Base-by-base conservation (phyloP, 805 yeast species). In the Kodamaea kakaduensis region DNA sequence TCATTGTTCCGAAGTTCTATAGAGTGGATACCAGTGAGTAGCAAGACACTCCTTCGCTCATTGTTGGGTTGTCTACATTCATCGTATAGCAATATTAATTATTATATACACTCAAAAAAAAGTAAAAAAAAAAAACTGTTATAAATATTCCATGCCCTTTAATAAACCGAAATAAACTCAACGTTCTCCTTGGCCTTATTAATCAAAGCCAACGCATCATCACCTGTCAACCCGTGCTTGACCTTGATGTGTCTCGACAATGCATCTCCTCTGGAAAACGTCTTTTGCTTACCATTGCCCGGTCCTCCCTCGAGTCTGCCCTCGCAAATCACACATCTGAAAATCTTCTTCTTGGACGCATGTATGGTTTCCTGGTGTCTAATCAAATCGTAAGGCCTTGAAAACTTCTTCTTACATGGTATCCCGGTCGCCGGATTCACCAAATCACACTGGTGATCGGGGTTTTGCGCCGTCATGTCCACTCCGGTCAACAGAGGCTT, bases 141-240 rank as follows among this genome's bases (percentile, higher is more conserved):
- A 23, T 22, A 31, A 31, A 22, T 22, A 22, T 12, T 31, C 13
- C 29, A 34, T 8, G 5, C 26, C 12, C 19, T 20, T 23, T 31
- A 36, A 31, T 22, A 42, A 7, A 41, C 44, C 38, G 41, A 46
- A 19, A 66, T 61, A 49, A 72, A 84, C 58, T 83, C 90, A 34
- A 83, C 87, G 53, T 84, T 76, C 45, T 78, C 84, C 56, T 82
- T 84, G 6, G 93, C 93, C 47, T 72, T 78, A 49, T 80, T 78
- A 46, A 83, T 78, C 26, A 85, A 78, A 36, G 77, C 76, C 38
- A 75, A 68, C n/a, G 85, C 86, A 43, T 79, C 81, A 41, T 67
- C 62, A 25, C 83, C 83, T 25, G 68, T 71, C 36, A 81, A 60
- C 6, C 84, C 83, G 64, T 89, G 97, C 65, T 93, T 88, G 30